Percentiles rank a stretch among this genome's conserved stretches.
phyloP scores from a whole-genome alignment of 2,329 filamentous ascomycete genomes.

The Sporothrix pseudoabietina region DNA sequence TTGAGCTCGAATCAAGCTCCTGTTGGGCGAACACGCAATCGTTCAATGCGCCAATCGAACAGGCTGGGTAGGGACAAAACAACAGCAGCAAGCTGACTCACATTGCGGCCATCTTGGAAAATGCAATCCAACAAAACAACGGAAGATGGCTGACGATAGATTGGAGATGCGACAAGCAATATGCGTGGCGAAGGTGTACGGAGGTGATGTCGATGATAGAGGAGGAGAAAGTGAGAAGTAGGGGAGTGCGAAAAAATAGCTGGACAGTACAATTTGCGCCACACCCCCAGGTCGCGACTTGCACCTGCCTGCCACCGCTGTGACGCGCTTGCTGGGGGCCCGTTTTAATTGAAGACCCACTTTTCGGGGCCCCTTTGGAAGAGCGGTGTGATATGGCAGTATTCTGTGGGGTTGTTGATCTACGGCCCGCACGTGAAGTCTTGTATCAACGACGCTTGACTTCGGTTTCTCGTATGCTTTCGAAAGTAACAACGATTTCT shows the following conservation, averaged over 20 bases:
- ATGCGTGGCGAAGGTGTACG: background rate
- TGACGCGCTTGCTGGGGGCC: conserved; percentile 23
- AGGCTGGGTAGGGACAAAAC: background rate
- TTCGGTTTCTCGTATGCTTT: background rate
- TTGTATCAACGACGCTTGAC: background rate
- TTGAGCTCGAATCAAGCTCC: background rate
- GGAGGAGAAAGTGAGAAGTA: background rate
- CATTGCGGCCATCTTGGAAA: conserved; percentile 31
- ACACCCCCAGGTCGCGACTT: conserved; percentile 26
- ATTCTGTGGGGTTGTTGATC: background rate
- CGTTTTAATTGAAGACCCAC: conserved; percentile 27
- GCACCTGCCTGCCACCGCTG: background rate
- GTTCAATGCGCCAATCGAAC: background rate
- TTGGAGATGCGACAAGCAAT: conserved; percentile 1
- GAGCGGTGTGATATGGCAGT: conserved; percentile 17
- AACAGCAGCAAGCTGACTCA: conserved; percentile 1
- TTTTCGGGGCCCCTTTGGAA: background rate
- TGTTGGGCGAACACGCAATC: background rate
- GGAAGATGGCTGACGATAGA: background rate
- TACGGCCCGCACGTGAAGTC: background rate
- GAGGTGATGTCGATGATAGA: conserved; percentile 7
- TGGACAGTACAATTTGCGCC: conserved; percentile 17
- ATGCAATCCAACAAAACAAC: conserved; percentile 7
- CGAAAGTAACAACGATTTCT: background rate
- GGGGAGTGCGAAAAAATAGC: conserved; percentile 13